phyloP scores from a whole-genome alignment of 306 rosid genomes.

The Gillenia trifoliata region DNA sequence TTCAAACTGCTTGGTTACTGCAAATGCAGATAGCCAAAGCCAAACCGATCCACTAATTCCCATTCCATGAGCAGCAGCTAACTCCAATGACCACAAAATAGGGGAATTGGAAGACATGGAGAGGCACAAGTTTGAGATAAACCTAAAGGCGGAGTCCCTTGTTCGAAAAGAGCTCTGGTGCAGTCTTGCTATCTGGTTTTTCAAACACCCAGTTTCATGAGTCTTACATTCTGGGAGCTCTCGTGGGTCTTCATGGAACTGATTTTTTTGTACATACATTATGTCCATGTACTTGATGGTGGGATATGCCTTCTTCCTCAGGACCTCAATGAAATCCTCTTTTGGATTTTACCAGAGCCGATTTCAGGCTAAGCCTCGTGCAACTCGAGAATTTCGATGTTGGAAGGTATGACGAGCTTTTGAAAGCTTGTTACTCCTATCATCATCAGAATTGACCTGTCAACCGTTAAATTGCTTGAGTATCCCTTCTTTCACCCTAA shows the following conservation, averaged over 20 bases:
- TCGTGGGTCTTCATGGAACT: conserved; percentile 93
- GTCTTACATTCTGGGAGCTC: conserved; percentile 88
- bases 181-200: conserved; percentile 45
- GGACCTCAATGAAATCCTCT: conserved; percentile 63
- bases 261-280: conserved; percentile 65
- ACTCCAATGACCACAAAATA: conserved; percentile 20
- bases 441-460: background rate
- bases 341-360: conserved; percentile 63
- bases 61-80: conserved; percentile 22
- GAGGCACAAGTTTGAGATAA: conserved; percentile 41
- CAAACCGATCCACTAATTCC: conserved; percentile 39
- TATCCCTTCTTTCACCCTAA: no score
- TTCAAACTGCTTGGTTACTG: conserved; percentile 14
- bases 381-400: conserved; percentile 48
- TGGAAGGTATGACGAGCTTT: conserved; percentile 48
- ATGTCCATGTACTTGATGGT: conserved; percentile 62
- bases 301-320: conserved; percentile 60
- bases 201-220: conserved; percentile 58
- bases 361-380: conserved; percentile 53
- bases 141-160: conserved; percentile 35
- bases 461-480: background rate
- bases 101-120: conserved; percentile 60
- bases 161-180: conserved; percentile 64
- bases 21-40: conserved; percentile 36
- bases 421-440: conserved; percentile 20